Evolutionary conservation across 2,329 filamentous ascomycete genomes (phyloP).

Genomic region (Aspergillus carbonarius): DNA sequence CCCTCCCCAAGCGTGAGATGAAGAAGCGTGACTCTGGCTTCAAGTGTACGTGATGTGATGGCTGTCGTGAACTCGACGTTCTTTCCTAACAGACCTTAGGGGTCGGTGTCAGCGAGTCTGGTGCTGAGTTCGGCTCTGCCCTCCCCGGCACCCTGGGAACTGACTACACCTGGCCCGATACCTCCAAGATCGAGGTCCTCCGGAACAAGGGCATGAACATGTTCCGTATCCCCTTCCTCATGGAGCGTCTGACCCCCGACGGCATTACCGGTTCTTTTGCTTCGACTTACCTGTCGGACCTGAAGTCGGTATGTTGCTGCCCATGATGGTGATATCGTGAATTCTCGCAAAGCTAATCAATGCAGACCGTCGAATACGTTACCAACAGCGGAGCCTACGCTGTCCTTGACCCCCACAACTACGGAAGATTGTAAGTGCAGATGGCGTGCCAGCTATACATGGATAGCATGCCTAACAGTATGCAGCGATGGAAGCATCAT

Average conservation of each 20-base stretch:
- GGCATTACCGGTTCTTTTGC: conserved; percentile 45
- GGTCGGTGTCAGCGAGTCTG: conserved; percentile 55
- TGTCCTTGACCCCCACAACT: conserved; percentile 63
- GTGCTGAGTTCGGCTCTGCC: conserved; percentile 63
- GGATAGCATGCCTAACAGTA: neutral
- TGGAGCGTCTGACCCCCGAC: conserved; percentile 55
- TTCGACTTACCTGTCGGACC: conserved; percentile 44
- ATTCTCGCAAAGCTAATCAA: conserved; percentile 1
- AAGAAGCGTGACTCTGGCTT: conserved; percentile 30
- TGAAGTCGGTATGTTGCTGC: conserved; percentile 29
- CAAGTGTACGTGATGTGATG: conserved; percentile 18
- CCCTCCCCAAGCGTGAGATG: conserved; percentile 24
- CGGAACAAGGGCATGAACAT: conserved; percentile 56
- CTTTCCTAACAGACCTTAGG: neutral
- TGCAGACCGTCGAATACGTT: conserved; percentile 36
- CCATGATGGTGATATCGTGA: neutral
- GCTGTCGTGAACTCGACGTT: neutral
- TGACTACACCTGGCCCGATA: conserved; percentile 64
- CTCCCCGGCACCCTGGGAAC: conserved; percentile 58
- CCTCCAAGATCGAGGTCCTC: conserved; percentile 53
- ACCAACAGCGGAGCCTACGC: conserved; percentile 53
- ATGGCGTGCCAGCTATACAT: neutral
- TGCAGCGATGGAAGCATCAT: conserved; percentile 27
- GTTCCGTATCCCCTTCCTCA: conserved; percentile 57
- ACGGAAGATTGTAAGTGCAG: conserved; percentile 41